Evolutionary conservation across 2,329 filamentous ascomycete species (phyloP).

Genomic region (Fusarium stilboides): DNA sequence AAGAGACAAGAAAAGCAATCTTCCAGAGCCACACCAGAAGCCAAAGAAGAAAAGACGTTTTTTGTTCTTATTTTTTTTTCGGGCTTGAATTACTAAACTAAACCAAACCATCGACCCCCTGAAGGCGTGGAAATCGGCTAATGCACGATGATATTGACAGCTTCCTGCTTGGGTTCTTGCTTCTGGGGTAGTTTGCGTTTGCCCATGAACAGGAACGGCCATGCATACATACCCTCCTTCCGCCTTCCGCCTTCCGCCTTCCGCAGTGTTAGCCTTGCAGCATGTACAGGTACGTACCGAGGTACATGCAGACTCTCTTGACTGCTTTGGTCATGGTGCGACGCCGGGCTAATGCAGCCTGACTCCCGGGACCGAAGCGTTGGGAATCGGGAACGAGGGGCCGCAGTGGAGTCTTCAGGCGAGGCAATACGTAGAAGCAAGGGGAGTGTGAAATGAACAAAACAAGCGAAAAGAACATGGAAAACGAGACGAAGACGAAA

Average conservation of each 20-base stretch:
- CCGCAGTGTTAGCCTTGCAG: conserved; percentile 14
- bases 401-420: conserved; percentile 27
- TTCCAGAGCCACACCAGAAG: conserved; percentile 42
- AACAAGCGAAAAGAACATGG: conserved; percentile 3
- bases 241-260: background rate
- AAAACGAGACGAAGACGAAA: conserved; percentile 11
- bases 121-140: conserved; percentile 31
- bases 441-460: conserved; percentile 8
- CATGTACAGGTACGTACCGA: conserved; percentile 32
- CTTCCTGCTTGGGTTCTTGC: conserved; percentile 28
- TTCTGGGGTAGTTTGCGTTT: conserved; percentile 25
- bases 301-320: conserved; percentile 11
- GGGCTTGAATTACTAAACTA: too few relatives aligned
- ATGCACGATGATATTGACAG: conserved; percentile 50
- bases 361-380: conserved; percentile 48
- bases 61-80: background rate
- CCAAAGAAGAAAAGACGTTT: conserved; percentile 13
- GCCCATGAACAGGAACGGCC: background rate
- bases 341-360: conserved; percentile 48
- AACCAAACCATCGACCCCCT: background rate
- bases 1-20: conserved; percentile 37
- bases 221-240: conserved; percentile 7
- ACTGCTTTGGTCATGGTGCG: conserved; percentile 27
- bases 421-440: background rate
- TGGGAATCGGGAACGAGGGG: conserved; percentile 43